These are phyloP conservation scores for Oleoguttula mirabilis DNA, from an alignment of 495 filamentous ascomycete species.

Conservation along the genomic window DNA sequence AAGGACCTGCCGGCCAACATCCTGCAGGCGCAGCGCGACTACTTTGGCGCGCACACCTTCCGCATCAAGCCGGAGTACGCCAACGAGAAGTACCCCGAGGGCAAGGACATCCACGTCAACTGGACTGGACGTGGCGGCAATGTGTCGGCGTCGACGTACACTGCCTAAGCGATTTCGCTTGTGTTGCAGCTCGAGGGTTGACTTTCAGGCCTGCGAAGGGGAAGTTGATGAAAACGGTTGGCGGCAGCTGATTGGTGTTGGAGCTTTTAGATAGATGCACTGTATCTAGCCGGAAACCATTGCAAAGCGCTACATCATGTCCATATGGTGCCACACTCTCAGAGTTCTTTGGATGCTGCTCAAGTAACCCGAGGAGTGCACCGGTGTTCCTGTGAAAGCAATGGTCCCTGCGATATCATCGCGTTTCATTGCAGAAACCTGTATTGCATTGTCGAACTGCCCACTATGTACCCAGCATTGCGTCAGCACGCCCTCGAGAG, in stretches of 20 bases:
- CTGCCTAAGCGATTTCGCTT: conserved; percentile 48
- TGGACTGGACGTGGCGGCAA: conserved; percentile 98
- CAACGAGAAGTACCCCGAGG: conserved; percentile 69
- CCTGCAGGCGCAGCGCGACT: conserved; percentile 95
- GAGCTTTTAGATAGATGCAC: not conserved
- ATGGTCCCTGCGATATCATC: no score
- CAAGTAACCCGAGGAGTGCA: no score
- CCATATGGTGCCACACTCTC: no score
- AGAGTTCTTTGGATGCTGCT: no score
- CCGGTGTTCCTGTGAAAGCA: no score
- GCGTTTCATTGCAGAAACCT: no score
- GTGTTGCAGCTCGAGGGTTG: no score
- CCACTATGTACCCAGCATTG: no score
- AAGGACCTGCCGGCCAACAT: conserved; percentile 94
- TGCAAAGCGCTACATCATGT: no score
- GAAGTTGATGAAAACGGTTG: not conserved
- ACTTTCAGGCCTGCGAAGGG: not conserved
- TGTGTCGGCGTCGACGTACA: conserved; percentile 92
- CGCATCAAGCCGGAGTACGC: conserved; percentile 85
- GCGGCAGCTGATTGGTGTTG: not conserved
- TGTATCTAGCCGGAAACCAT: not conserved
- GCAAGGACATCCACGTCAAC: conserved; percentile 94
- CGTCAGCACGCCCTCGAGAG: no score
- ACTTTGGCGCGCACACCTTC: conserved; percentile 99
- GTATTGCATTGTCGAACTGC: no score